These are phyloP conservation scores for Epichloe aotearoae DNA, from an alignment of 2,329 filamentous ascomycete genomes.

Conservation along the genomic window DNA sequence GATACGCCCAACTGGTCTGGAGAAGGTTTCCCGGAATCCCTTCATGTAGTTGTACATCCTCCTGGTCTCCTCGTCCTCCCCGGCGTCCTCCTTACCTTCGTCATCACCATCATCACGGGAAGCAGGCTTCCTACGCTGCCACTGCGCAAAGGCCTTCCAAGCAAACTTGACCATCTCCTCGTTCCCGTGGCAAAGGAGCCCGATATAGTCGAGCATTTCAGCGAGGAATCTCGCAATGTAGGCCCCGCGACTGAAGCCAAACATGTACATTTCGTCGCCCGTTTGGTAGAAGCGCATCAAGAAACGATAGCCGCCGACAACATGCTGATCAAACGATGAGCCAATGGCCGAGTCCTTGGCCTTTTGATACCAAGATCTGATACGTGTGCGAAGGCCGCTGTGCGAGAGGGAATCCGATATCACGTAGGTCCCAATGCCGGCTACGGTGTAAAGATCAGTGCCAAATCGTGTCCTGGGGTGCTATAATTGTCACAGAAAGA, in stretches of 20 bases:
- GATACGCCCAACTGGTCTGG: conserved; percentile 59
- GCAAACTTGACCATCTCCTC: conserved; percentile 77
- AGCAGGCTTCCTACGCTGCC: conserved; percentile 48
- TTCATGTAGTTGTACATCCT: conserved; percentile 64
- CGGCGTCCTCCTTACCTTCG: conserved; percentile 20
- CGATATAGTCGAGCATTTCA: conserved; percentile 76
- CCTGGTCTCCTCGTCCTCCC: conserved; percentile 20
- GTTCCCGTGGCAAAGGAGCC: conserved; percentile 67
- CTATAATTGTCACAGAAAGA: rapidly evolving
- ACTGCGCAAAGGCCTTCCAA: conserved; percentile 69
- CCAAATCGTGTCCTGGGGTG: neutral
- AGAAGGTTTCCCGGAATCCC: conserved; percentile 70
- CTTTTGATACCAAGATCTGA: conserved; percentile 56
- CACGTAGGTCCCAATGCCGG: conserved; percentile 63
- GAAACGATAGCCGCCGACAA: conserved; percentile 72
- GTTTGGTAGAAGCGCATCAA: conserved; percentile 60
- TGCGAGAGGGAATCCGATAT: conserved; percentile 45
- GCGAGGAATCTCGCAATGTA: conserved; percentile 65
- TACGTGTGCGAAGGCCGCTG: conserved; percentile 39
- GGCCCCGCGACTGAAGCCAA: conserved; percentile 60
- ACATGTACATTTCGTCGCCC: conserved; percentile 55
- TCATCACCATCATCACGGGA: conserved; percentile 30
- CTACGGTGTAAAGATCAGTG: conserved; percentile 17
- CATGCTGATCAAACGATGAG: conserved; percentile 68
- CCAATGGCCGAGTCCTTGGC: conserved; percentile 71